Evolutionary conservation across 2,329 filamentous ascomycete species (phyloP), one percentile per base, ranked within the genome.

Genomic region (Colletotrichum sp.): DNA sequence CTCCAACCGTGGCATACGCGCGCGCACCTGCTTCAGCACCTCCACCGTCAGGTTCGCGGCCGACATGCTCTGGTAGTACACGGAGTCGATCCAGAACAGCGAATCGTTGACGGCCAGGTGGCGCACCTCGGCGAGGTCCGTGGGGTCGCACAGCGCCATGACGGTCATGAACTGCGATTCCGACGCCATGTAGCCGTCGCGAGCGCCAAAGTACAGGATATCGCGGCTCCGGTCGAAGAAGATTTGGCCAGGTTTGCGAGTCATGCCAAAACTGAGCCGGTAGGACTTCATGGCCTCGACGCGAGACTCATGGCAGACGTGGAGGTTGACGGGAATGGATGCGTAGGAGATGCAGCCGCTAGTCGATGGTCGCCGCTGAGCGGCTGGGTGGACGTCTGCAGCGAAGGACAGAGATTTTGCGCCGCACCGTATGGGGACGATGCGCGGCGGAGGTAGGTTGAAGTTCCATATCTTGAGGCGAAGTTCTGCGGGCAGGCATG

Each of bases 391-490:
- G 39, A 48, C 39, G 28, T 74, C 21, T 6, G 72, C 57, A 61
- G 72, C 36, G 52, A 79, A 71, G 43, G 82, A 82, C 7, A 80
- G 77, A 39, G 82, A 82, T 16, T 80, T 79, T 48, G 82, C 80
- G 32, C 84, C 85, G 79, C 86, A 88, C 57, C 81, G 83, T 34
- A 89, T 81, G 3, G 86, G 83, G 30, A 90, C 85, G 65, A 90
- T 81, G 36, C 88, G 87, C 13, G 85, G 80, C 16, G 80, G 79
- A 1, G 87, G 86, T 21, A 88, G 80, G 78, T 84, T 89, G 77
- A 86, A 83, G 55, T 82, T 82, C 88, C 88, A 90, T 65, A 90
- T 87, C 71, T 84, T 86, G 28, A 89, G 81, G 13, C 88, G 86
- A 18, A 90, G 81, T 78, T 90, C 88, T 14, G 84, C 79, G 2